Evolutionary conservation across 2,329 filamentous ascomycete species (phyloP).

Genomic region (Zymoseptoria ardabiliae): DNA sequence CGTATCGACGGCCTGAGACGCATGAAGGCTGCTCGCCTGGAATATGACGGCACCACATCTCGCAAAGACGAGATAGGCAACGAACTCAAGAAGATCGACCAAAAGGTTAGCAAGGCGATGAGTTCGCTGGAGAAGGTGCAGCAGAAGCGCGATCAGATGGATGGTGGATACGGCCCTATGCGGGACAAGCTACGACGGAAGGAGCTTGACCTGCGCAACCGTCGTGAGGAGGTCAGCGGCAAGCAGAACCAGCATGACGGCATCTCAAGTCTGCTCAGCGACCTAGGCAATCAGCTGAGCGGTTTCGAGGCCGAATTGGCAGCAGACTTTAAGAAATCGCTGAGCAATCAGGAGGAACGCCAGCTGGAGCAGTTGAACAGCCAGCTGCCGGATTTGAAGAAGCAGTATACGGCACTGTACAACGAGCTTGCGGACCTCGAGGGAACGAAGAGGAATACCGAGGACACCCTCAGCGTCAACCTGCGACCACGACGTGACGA

Average conservation of each 20-base stretch:
- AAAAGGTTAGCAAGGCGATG: constrained; percentile 80
- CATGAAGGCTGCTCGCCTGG: constrained; percentile 65
- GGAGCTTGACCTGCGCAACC: constrained; percentile 64
- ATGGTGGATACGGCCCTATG: constrained; percentile 74
- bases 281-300: constrained; percentile 63
- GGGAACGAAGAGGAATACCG: constrained; percentile 70
- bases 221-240: constrained; percentile 64
- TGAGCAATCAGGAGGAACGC: constrained; percentile 74
- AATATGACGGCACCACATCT: constrained; percentile 60
- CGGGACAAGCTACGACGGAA: constrained; percentile 69
- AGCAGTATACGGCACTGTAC: constrained; percentile 68
- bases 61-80: constrained; percentile 59
- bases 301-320: constrained; percentile 73
- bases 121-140: constrained; percentile 77
- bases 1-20: constrained; percentile 76
- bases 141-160: constrained; percentile 67
- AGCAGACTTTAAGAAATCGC: constrained; percentile 85
- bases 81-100: constrained; percentile 71
- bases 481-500: constrained; percentile 81
- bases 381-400: constrained; percentile 65
- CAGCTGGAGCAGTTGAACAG: constrained; percentile 65
- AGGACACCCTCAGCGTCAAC: constrained; percentile 83
- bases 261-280: constrained; percentile 53
- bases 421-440: constrained; percentile 69
- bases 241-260: constrained; percentile 59